phyloP scores from a whole-genome alignment of 2,329 filamentous ascomycete genomes.

The Aureobasidium leucospermi region DNA sequence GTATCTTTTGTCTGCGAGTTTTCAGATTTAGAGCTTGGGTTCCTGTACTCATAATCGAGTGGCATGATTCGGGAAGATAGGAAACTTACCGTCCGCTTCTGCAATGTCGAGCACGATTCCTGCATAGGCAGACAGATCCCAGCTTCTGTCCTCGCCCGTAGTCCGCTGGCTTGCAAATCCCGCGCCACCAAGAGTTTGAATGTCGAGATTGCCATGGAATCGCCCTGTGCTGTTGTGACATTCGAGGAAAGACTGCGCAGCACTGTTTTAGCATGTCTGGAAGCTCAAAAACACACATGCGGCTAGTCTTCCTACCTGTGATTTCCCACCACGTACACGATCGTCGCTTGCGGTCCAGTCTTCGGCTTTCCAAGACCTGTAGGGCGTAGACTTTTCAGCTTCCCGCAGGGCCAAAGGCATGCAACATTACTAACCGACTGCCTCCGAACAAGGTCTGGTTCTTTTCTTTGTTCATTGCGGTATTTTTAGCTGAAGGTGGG shows the following conservation, averaged over 20 bases:
- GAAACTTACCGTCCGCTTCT: slow-evolving; percentile 43
- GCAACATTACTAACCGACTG: slow-evolving; percentile 20
- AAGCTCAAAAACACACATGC: neutral
- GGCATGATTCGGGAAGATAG: neutral
- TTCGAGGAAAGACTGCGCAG: slow-evolving; percentile 41
- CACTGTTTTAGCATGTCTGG: neutral
- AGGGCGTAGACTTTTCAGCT: slow-evolving; percentile 7
- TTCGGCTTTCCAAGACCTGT: slow-evolving; percentile 45
- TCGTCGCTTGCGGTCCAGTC: slow-evolving; percentile 69
- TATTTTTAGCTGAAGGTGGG: neutral
- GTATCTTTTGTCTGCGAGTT: slow-evolving; percentile 49
- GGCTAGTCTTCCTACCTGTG: slow-evolving; percentile 35
- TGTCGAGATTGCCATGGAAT: slow-evolving; percentile 67
- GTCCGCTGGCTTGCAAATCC: slow-evolving; percentile 77
- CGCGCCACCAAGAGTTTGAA: slow-evolving; percentile 66
- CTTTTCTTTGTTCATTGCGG: slow-evolving; percentile 7
- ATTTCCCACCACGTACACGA: slow-evolving; percentile 67
- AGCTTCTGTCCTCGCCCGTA: slow-evolving; percentile 46
- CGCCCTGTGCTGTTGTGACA: slow-evolving; percentile 34
- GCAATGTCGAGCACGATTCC: slow-evolving; percentile 52
- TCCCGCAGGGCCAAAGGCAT: slow-evolving; percentile 2
- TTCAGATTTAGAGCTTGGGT: neutral
- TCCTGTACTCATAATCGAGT: neutral
- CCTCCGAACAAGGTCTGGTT: slow-evolving; percentile 26
- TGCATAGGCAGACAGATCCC: slow-evolving; percentile 57